phyloP scores from a whole-genome alignment of 2,329 filamentous ascomycete species.

The Xylaria sp. region DNA sequence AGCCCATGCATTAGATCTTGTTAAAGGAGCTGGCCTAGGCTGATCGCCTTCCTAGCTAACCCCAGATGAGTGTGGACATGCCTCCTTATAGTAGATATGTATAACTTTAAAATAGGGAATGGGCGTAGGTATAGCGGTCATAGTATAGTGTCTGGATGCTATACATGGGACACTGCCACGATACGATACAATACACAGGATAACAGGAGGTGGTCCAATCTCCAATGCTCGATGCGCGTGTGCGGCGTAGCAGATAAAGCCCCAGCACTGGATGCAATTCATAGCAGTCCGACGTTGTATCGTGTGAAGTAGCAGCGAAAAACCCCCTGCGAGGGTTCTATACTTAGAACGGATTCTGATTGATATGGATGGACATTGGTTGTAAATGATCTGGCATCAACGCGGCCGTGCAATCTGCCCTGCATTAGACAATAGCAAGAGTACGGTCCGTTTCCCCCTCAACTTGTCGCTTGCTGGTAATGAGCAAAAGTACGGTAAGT shows the following conservation, averaged over 20 bases:
- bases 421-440: constrained; percentile 19
- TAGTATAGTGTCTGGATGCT: constrained; percentile 7
- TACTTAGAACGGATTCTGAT: constrained; percentile 29
- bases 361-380: constrained; percentile 18
- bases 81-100: constrained; percentile 3
- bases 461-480: constrained; percentile 1
- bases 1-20: constrained; percentile 33
- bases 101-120: constrained; percentile 11
- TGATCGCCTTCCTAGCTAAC: constrained; percentile 14
- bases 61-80: constrained; percentile 21
- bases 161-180: constrained; percentile 19
- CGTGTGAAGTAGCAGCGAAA: constrained; percentile 18
- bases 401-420: constrained; percentile 29
- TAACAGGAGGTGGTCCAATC: constrained; percentile 5
- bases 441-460: constrained; percentile 15
- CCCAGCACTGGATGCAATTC: constrained; percentile 9
- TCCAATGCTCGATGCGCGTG: constrained; percentile 9
- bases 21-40: constrained; percentile 17
- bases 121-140: constrained; percentile 9
- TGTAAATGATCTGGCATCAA: constrained; percentile 26
- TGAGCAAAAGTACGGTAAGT: constrained; percentile 1
- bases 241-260: constrained; percentile 34
- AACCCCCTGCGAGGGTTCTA: constrained; percentile 30
- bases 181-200: constrained; percentile 1
- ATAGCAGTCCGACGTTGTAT: constrained; percentile 20